Conservation (phyloP, 306 rosid species). For the Vicia villosa region DNA sequence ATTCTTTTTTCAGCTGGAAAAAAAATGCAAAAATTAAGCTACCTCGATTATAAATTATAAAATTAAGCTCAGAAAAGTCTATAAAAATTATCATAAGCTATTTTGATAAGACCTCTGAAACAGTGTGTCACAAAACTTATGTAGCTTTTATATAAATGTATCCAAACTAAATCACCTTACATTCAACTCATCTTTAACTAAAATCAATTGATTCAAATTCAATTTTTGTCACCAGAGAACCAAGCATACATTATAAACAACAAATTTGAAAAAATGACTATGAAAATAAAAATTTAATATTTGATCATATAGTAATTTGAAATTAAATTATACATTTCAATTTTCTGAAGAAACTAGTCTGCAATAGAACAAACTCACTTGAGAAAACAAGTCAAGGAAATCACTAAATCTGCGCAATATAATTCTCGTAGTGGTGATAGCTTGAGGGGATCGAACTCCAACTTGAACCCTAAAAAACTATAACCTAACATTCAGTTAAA, state of each 20-base stretch:
- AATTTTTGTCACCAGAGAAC: too few relatives aligned
- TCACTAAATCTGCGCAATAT: slow-evolving; percentile 80
- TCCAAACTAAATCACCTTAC: too few relatives aligned
- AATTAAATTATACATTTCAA: background rate
- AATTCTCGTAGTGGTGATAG: slow-evolving; percentile 62
- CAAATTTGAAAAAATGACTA: too few relatives aligned
- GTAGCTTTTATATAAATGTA: too few relatives aligned
- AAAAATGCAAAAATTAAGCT: slow-evolving; percentile 22
- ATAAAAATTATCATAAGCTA: too few relatives aligned
- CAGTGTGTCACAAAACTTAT: too few relatives aligned
- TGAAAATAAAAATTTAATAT: background rate
- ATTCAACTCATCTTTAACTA: too few relatives aligned
- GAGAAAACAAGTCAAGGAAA: slow-evolving; percentile 65
- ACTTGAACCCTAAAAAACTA: slow-evolving; percentile 93
- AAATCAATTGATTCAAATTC: too few relatives aligned
- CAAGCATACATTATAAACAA: too few relatives aligned
- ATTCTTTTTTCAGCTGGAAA: slow-evolving; percentile 70
- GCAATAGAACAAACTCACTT: slow-evolving; percentile 50
- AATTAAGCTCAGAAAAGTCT: too few relatives aligned
- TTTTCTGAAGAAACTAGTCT: background rate
- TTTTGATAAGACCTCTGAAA: too few relatives aligned
- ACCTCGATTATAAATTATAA: too few relatives aligned
- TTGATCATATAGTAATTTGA: background rate
- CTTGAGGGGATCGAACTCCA: slow-evolving; percentile 81
- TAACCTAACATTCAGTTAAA: slow-evolving; percentile 34